Evolutionary conservation across 2,329 filamentous ascomycete genomes (phyloP).

Genomic region (Trichoderma sp.): DNA sequence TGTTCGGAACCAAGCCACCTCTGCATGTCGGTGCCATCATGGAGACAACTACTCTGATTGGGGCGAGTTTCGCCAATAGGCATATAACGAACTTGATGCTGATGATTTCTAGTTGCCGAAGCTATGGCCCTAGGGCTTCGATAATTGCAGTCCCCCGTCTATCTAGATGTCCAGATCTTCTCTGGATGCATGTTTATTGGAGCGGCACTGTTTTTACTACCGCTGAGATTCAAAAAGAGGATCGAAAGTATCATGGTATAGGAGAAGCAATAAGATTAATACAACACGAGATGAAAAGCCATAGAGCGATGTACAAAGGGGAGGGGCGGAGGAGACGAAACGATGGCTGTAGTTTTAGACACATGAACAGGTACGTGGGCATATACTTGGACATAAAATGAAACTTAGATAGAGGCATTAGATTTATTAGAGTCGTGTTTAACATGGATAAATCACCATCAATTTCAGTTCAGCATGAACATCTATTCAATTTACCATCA

Average conservation of each 20-base stretch:
- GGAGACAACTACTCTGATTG: conserved; percentile 49
- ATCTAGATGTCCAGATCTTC: conserved; percentile 11
- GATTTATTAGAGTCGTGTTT: neutral
- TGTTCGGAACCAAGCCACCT: conserved; percentile 33
- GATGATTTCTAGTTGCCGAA: conserved; percentile 3
- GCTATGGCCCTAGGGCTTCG: conserved; percentile 8
- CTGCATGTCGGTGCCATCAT: conserved; percentile 53
- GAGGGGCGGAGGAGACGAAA: neutral
- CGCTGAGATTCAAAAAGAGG: neutral
- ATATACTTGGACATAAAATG: neutral
- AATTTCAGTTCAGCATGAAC: neutral
- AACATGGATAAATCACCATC: neutral
- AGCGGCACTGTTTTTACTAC: neutral
- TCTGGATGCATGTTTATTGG: conserved; percentile 12
- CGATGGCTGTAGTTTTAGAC: neutral
- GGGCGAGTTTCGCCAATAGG: conserved; percentile 50
- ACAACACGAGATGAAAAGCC: neutral
- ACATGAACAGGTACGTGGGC: neutral
- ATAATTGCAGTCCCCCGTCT: neutral
- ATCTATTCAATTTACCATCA: neutral
- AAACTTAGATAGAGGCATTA: neutral
- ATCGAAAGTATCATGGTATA: neutral
- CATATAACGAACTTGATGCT: conserved; percentile 18
- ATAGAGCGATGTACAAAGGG: neutral
- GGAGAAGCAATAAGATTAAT: neutral